Evolutionary conservation across 768 basidiomycete genomes (phyloP).

Genomic region (Tubosaeta sp.): DNA sequence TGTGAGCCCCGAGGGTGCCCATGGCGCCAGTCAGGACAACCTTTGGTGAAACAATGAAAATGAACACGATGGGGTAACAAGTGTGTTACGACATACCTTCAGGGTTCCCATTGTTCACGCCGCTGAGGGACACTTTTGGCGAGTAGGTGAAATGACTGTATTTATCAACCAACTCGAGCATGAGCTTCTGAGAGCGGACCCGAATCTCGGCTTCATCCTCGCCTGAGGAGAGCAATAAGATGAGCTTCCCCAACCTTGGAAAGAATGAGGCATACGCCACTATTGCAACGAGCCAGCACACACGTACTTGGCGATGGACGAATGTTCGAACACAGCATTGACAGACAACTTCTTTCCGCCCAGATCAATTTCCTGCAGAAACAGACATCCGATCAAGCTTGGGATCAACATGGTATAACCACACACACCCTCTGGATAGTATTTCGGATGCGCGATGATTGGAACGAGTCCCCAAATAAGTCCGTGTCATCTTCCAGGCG

Average conservation of each 20-base stretch:
- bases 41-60: neutral
- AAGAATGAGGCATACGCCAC: neutral
- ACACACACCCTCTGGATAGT: slow-evolving; percentile 36
- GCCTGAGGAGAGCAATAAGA: slow-evolving; percentile 35
- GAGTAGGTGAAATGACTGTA: slow-evolving; percentile 21
- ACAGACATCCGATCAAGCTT: slow-evolving; percentile 19
- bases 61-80: too few species aligned
- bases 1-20: slow-evolving; percentile 51
- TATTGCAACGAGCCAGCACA: neutral
- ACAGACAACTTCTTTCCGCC: slow-evolving; percentile 18
- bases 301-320: slow-evolving; percentile 38
- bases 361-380: slow-evolving; percentile 15
- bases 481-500: slow-evolving; percentile 32
- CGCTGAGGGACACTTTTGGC: neutral
- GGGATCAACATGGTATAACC: slow-evolving; percentile 13
- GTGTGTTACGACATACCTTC: too few species aligned
- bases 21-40: slow-evolving; percentile 49
- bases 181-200: slow-evolving; percentile 32
- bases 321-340: slow-evolving; percentile 48
- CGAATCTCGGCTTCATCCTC: slow-evolving; percentile 13
- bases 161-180: slow-evolving; percentile 46
- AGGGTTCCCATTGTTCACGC: slow-evolving; percentile 10
- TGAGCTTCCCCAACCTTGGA: slow-evolving; percentile 37
- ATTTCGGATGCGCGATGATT: slow-evolving; percentile 50
- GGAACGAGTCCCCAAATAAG: slow-evolving; percentile 46